Base-by-base conservation (phyloP, 441 rosid species). In the Brassica balearica region DNA sequence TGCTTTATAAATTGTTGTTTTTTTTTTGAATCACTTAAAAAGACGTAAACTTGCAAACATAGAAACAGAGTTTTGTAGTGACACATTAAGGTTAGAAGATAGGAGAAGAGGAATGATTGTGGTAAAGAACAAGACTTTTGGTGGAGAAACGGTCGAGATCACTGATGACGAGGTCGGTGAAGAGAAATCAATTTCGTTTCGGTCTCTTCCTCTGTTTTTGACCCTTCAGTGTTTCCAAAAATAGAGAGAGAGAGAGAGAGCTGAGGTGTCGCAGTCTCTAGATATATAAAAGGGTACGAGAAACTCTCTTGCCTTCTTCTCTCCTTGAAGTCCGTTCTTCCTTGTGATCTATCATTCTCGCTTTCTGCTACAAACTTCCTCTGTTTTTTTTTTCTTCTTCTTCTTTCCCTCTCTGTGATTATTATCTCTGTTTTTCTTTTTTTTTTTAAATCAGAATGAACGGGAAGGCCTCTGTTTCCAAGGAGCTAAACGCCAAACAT, bases 401-500 rank as follows among this genome's bases (percentile, higher is more conserved):
- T 5, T 69, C 73, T 53, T 38, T 25, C 23, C 1, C 41, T 65
- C 69, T 38, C 8, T 36, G 32, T 38, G 77, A 25, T 61, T 27
- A 66, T 61, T 17, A 17, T 17, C 19, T 17, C 22, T 5, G 5
- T 72, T 41, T 46, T 53, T 36, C 69, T 61, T 29, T 29, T 29
- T 29, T 32, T 32, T 6, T 32, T 5, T 19, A 1, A 19, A 73
- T 80, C 70, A 80, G 53, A 20, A 89, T 87, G 92, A 92, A 88
- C 81, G 82, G 83, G 79, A 92, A 92, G 86, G 89, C 96, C 73
- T 83, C 87, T 55, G 86, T 92, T 75, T 86, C 94, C 75, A 91
- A 88, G 74, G 97, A 92, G 80, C 94, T 91, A 34, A 87, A 88
- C 72, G 94, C 90, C 68, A 89, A 81, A 75, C 97, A 91, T 75